phyloP scores from a whole-genome alignment of 176 grass and related monocot species.

The Coix lacrymajobi region DNA sequence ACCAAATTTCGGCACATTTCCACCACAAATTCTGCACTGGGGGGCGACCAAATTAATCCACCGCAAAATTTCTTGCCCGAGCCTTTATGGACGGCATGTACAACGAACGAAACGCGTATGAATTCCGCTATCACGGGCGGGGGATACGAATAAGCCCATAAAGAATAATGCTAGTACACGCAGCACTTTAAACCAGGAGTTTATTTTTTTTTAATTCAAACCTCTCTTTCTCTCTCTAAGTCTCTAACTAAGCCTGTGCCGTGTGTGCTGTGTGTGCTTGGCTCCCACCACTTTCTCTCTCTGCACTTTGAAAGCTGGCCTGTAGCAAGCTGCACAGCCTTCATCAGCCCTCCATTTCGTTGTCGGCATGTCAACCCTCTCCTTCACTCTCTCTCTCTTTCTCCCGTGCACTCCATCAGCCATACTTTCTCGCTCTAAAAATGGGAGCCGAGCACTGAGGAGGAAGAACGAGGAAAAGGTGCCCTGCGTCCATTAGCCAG shows the following conservation, averaged over 20 bases:
- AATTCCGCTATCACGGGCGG: constrained; percentile 21
- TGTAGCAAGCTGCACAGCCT: neutral
- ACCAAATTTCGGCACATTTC: neutral
- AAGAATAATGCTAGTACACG: constrained; percentile 24
- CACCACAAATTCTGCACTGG: neutral
- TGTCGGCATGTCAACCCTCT: neutral
- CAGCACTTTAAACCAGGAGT: constrained; percentile 10
- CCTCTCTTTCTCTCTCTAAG: too few relatives aligned
- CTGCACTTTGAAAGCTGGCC: constrained; percentile 19
- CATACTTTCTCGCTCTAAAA: constrained; percentile 32
- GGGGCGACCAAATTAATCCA: neutral
- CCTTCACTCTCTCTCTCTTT: neutral
- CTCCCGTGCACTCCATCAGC: neutral
- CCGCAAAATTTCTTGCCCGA: neutral
- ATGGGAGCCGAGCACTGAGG: constrained; percentile 20
- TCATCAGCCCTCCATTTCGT: constrained; percentile 32
- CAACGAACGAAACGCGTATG: constrained; percentile 39
- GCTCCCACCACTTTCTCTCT: constrained; percentile 35
- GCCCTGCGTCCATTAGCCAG: neutral
- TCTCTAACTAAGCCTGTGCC: neutral
- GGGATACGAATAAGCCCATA: constrained; percentile 29
- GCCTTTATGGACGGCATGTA: constrained; percentile 33
- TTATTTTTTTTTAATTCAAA: constrained; percentile 33
- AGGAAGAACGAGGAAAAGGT: neutral
- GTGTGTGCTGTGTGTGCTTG: neutral